Evolutionary conservation across 2,329 filamentous ascomycete genomes (phyloP), one percentile per base, ranked within the genome.

Genomic region (Stagonosporopsis chrysanthemi): DNA sequence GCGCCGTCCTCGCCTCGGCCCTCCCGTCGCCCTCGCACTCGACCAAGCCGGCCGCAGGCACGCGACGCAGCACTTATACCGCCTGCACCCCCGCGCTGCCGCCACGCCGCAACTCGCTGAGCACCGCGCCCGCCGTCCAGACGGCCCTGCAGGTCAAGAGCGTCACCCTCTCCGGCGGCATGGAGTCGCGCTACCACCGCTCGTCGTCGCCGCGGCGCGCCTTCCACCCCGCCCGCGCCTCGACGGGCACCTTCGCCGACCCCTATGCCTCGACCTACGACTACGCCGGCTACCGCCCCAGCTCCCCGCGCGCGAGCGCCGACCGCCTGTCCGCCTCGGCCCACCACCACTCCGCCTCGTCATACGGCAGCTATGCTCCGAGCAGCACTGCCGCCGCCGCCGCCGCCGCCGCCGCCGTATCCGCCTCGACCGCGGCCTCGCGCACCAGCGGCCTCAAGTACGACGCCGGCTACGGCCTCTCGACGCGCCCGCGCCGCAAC

Each of bases 401-500:
- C n/a, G n/a, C n/a, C n/a, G n/a, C n/a, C n/a, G n/a, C n/a, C n/a
- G n/a, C n/a, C 26, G 26, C 26, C 26, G 5, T 9, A 9, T 28
- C 26, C 26, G 26, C 26, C 26, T 28, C 26, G 26, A n/a, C n/a
- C n/a, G 5, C 26, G 9, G 52, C 65, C 57, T 69, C 72, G 8
- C 70, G 73, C 24, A 41, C 63, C 6, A 64, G 57, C 42, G 70
- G 58, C 46, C 52, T 69, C 64, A 76, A 75, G 47, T 78, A 78
- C 65, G 79, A 81, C 61, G 69, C 77, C 8, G 43, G 14, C 45
- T 81, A 81, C 70, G 70, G 75, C 7, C 26, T 33, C 1, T 22
- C 26, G 33, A 77, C 78, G 42, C 73, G 80, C 55, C 79, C 80
- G 4, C 76, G 80, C 31, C 72, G 80, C 7, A 80, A 78, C 39